Evolutionary conservation across 345 rosid species (phyloP), one percentile per base, ranked within the genome.

Genomic region (Clarkia xantiana): DNA sequence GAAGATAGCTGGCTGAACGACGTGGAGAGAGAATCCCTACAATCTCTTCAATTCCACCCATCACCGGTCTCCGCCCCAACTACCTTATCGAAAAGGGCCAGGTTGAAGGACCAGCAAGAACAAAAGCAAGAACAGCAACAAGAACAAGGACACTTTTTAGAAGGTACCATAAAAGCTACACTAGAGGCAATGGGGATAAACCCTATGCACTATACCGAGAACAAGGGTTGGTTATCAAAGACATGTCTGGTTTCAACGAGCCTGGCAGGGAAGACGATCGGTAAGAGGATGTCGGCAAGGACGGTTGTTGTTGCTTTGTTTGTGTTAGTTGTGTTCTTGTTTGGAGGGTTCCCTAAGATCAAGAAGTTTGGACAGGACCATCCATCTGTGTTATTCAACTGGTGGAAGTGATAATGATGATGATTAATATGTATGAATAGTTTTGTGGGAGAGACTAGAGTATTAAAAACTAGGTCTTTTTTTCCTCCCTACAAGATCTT

Each of bases 51-150:
- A 5, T 20, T 44, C n/a, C n/a, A n/a, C 19, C 23, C 19, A 39
- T 3, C 45, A 1, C 39, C 19, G 22, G 45, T 9, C 39, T 52
- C 51, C 6, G 34, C 29, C 23, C 79, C 61, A n/a, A n/a, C n/a
- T n/a, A n/a, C n/a, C n/a, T n/a, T n/a, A 1, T 57, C 38, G 36
- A 56, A 53, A 44, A 67, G 73, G 53, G 42, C 66, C 57, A 69
- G 46, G 50, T 25, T 67, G 52, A 41, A 22, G 9, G 9, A 29
- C 44, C 44, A 10, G 39, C 40, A n/a, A n/a, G n/a, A n/a, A n/a
- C n/a, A n/a, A n/a, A n/a, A n/a, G n/a, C n/a, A n/a, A n/a, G n/a
- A n/a, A n/a, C n/a, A 52, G 17, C 16, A 29, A 7, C 8, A 29
- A 29, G 36, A 29, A 29, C 36, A 29, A 53, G n/a, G n/a, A n/a